Evolutionary conservation across 208 protist species (phyloP), one percentile per base, ranked within the genome.

Genomic region (Sergeia podlipaevii): DNA sequence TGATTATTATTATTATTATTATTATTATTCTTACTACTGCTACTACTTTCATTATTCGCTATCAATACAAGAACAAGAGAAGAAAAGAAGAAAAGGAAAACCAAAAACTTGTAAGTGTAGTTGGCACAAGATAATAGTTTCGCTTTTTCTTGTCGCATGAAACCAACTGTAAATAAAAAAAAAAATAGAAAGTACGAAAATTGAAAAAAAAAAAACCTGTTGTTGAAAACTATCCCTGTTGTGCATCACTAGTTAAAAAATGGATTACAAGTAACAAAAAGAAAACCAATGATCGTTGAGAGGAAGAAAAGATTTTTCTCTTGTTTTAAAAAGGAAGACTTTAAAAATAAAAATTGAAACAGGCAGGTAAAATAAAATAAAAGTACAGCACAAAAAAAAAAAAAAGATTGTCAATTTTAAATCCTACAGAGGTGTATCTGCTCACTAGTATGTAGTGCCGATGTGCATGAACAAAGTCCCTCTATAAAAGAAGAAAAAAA

Each of bases 121-220:
- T 34, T n/a, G 54, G 49, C 50, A 62, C 23, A 42, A 69, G 49
- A 51, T 27, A 60, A 58, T 39, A 21, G 48, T 48, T 33, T 58
- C n/a, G 39, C 36, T 52, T 50, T 8, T 3, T 60, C 11, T 33
- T 34, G 3, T 18, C 20, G 11, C 10, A 30, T 18, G 39, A 20
- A 50, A 24, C 8, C 20, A 5, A 21, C 26, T 52, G 20, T 52
- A 21, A 55, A 36, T 36, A 13, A 36, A 56, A 42, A 43, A 39
- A 43, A 42, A 65, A 65, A 34, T 34, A 37, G 27, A 41, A 46
- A 28, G 47, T 24, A 41, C 30, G 26, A 48, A 47, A n/a, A 47
- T 27, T 18, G 10, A 23, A 49, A 39, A 32, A 42, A 32, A 56
- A 44, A 30, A 39, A 54, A 27, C n/a, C 43, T 18, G 37, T 27